Conservation (phyloP, 2,329 filamentous ascomycete genomes). For the Sordariomycetes sp. region DNA sequence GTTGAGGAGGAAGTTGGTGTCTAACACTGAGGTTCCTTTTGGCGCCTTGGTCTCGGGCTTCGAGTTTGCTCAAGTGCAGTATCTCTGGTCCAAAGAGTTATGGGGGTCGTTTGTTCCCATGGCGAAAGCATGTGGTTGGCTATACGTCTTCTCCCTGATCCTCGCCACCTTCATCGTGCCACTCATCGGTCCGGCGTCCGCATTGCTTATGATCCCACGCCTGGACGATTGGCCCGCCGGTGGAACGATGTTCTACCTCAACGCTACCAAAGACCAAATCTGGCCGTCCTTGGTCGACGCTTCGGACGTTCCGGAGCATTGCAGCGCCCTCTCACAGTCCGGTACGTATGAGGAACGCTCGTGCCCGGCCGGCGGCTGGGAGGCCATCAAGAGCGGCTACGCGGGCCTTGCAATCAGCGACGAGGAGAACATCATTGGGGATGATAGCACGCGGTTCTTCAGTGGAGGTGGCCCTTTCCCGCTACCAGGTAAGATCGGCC, state of each 20-base stretch:
- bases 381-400: neutral
- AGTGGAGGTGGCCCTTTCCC: neutral
- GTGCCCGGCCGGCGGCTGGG: neutral
- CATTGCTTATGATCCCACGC: neutral
- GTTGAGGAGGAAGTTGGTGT: neutral
- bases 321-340: neutral
- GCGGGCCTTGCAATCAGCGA: neutral
- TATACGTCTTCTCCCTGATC: neutral
- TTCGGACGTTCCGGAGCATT: neutral
- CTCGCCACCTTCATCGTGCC: neutral
- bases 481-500: neutral
- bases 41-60: neutral
- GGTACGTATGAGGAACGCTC: neutral
- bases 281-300: neutral
- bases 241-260: neutral
- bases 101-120: neutral
- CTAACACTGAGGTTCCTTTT: neutral
- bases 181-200: neutral
- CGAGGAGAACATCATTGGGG: neutral
- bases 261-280: neutral
- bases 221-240: constrained; percentile 1
- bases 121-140: neutral
- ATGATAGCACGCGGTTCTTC: neutral
- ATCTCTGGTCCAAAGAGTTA: neutral
- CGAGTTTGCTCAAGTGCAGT: neutral